Percentiles rank a stretch among this genome's conserved stretches.
Conservation (phyloP, 768 basidiomycete species). For the Grammothele lineata region DNA sequence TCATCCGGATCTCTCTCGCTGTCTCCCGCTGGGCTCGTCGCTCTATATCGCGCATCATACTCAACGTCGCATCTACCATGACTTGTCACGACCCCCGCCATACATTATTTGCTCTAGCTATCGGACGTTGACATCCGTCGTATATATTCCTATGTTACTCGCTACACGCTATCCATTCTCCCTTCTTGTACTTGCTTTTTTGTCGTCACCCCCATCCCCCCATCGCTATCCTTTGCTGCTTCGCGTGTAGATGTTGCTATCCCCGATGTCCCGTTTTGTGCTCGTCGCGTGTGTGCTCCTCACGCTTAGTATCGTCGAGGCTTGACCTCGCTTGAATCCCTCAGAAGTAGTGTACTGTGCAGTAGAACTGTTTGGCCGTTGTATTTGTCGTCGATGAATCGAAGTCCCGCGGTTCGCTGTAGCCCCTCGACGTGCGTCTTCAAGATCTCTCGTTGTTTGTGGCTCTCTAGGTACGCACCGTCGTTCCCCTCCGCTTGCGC, state of each 20-base stretch:
- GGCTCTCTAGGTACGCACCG: background rate
- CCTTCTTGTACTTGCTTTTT: background rate
- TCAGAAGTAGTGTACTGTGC: too few relatives aligned
- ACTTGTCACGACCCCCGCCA: constrained; percentile 1
- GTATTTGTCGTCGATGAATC: too few relatives aligned
- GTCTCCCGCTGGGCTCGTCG: background rate
- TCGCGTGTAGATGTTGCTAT: background rate
- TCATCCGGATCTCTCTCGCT: too few relatives aligned
- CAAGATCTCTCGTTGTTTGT: background rate
- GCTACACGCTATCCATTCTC: background rate
- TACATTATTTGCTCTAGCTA: background rate
- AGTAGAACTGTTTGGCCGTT: too few relatives aligned
- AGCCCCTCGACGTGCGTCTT: background rate
- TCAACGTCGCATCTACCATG: background rate
- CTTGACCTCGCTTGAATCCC: too few relatives aligned
- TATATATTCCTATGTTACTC: constrained; percentile 2
- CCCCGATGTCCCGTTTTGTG: too few relatives aligned
- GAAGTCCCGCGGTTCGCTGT: background rate
- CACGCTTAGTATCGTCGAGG: too few relatives aligned
- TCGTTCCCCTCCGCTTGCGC: background rate
- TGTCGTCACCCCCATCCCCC: background rate
- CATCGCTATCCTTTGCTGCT: background rate
- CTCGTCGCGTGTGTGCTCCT: too few relatives aligned
- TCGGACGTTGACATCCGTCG: background rate
- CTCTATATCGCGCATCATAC: background rate